Conservation (phyloP, 1,139 yeast genomes). For the Lodderomyces margitis region DNA sequence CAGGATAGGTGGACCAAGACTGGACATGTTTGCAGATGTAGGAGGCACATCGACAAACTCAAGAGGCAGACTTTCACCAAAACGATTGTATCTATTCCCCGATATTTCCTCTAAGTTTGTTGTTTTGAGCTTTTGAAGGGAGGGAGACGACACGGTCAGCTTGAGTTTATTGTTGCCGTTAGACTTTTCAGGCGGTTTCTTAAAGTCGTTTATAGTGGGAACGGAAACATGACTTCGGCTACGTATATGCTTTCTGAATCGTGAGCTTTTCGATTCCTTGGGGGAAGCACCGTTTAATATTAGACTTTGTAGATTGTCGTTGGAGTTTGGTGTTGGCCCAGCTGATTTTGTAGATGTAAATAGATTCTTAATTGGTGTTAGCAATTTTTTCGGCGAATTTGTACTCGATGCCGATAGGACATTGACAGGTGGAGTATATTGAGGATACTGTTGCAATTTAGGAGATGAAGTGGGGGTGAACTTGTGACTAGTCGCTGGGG, state of each 20-base stretch:
- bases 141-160: constrained; percentile 8
- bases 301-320: constrained; percentile 9
- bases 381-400: constrained; percentile 42
- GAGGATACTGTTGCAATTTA: constrained; percentile 18
- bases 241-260: constrained; percentile 8
- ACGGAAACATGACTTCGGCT: constrained; percentile 9
- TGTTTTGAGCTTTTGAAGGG: constrained; percentile 4
- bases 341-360: constrained; percentile 23
- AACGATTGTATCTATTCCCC: neutral
- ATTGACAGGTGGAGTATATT: constrained; percentile 29
- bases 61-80: neutral
- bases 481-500: constrained; percentile 5
- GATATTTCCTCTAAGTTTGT: too few relatives aligned
- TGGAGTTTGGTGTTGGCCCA: constrained; percentile 14
- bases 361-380: constrained; percentile 43
- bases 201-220: neutral
- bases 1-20: constrained; percentile 16
- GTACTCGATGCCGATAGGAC: constrained; percentile 14
- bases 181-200: constrained; percentile 8
- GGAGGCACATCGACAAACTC: neutral
- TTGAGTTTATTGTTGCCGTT: neutral
- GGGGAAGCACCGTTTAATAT: constrained; percentile 8
- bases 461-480: constrained; percentile 26
- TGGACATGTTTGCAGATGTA: neutral
- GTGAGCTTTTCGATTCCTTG: constrained; percentile 7